Evolutionary conservation across 495 filamentous ascomycete genomes (phyloP).

Genomic region (Podospora bellae-mahoneyi): DNA sequence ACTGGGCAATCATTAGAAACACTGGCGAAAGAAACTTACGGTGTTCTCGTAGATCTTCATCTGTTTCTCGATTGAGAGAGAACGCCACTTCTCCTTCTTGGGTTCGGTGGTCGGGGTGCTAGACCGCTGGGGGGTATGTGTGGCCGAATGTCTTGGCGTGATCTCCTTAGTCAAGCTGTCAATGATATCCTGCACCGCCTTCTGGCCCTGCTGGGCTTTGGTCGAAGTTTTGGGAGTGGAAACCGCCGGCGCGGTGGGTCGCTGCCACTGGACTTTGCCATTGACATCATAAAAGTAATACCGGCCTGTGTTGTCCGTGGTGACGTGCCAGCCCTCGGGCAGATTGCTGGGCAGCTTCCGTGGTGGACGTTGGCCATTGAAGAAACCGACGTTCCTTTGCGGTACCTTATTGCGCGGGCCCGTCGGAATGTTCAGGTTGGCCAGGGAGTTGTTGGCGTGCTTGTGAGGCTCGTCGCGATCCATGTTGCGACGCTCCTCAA

Average conservation of each 20-base stretch:
- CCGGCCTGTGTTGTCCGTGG: constrained; percentile 59
- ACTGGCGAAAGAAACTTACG: constrained; percentile 45
- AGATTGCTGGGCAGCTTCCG: constrained; percentile 56
- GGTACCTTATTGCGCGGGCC: constrained; percentile 64
- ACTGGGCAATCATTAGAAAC: neutral
- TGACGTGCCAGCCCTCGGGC: constrained; percentile 76
- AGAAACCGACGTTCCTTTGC: constrained; percentile 58
- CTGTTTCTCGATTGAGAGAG: constrained; percentile 74
- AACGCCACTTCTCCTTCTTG: constrained; percentile 80
- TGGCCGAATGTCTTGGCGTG: constrained; percentile 44
- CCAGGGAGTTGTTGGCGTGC: constrained; percentile 30
- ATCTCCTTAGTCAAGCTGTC: constrained; percentile 70
- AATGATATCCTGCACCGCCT: constrained; percentile 76
- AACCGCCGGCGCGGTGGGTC: constrained; percentile 64
- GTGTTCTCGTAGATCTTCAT: constrained; percentile 92
- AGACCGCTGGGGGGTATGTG: constrained; percentile 63
- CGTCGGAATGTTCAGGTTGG: constrained; percentile 49
- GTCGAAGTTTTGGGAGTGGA: constrained; percentile 62
- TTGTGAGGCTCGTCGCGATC: constrained; percentile 53
- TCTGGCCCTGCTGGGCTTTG: constrained; percentile 52
- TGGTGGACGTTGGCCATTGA: constrained; percentile 55
- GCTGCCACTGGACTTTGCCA: constrained; percentile 74
- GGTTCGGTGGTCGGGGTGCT: constrained; percentile 57
- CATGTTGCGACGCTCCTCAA: constrained; percentile 62
- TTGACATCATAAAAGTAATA: constrained; percentile 77